These are phyloP conservation scores for Porcisia hertigi DNA, from an alignment of 208 protist genomes.

Conservation along the genomic window DNA sequence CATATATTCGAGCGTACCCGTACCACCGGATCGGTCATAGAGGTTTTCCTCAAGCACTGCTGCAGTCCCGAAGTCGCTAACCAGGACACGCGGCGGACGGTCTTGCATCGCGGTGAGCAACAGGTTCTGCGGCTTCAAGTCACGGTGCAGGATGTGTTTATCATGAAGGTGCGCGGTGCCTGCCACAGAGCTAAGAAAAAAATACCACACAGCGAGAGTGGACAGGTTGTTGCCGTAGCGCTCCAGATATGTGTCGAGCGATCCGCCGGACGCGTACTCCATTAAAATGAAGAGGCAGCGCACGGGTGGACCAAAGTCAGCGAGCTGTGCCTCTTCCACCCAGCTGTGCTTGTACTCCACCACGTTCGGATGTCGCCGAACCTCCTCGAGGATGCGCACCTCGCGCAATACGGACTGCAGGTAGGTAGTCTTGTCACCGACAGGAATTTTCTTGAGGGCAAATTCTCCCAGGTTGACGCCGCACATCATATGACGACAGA, in stretches of 20 bases:
- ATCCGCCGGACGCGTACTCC: slow-evolving; percentile 88
- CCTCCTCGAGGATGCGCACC: slow-evolving; percentile 85
- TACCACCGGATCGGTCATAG: slow-evolving; percentile 79
- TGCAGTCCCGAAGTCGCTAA: slow-evolving; percentile 89
- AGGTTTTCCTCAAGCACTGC: slow-evolving; percentile 58
- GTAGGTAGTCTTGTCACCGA: slow-evolving; percentile 82
- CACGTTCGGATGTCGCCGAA: slow-evolving; percentile 86
- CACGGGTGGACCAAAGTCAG: slow-evolving; percentile 90
- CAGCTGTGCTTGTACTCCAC: slow-evolving; percentile 92
- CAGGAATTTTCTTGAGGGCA: slow-evolving; percentile 92
- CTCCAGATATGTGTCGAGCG: slow-evolving; percentile 82
- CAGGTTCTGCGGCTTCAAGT: slow-evolving; percentile 90
- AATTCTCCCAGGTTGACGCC: slow-evolving; percentile 80
- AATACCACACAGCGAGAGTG: slow-evolving; percentile 88
- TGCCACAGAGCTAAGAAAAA: slow-evolving; percentile 82
- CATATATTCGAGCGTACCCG: slow-evolving; percentile 91
- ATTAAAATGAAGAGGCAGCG: slow-evolving; percentile 91
- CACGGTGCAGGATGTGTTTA: slow-evolving; percentile 87
- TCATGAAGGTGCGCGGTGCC: slow-evolving; percentile 80
- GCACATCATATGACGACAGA: slow-evolving; percentile 86
- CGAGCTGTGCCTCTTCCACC: slow-evolving; percentile 79
- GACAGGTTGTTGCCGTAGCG: slow-evolving; percentile 67
- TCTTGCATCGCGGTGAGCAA: slow-evolving; percentile 57
- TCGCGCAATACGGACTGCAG: slow-evolving; percentile 81
- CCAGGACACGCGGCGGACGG: slow-evolving; percentile 73